Conservation (phyloP, 2,329 filamentous ascomycete genomes). For the Cylindrodendrum hubeiense region DNA sequence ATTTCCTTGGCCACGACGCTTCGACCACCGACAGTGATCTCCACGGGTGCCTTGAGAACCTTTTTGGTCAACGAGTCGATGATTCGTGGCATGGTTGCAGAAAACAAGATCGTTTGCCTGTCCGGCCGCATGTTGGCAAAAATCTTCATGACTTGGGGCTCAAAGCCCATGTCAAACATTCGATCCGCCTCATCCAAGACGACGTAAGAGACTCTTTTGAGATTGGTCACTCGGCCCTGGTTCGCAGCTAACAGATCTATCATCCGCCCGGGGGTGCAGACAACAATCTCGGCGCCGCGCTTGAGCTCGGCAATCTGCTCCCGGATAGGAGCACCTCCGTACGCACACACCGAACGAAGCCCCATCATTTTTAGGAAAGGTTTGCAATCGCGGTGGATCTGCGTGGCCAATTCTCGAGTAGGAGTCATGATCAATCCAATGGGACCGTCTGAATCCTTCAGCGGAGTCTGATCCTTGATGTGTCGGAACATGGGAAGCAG, state of each 20-base stretch:
- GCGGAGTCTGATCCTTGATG: slow-evolving; percentile 89
- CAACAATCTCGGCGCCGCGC: slow-evolving; percentile 92
- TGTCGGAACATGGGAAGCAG: slow-evolving; percentile 97
- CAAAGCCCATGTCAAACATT: slow-evolving; percentile 99
- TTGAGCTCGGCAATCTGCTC: slow-evolving; percentile 98
- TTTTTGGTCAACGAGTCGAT: slow-evolving; percentile 94
- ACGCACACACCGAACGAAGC: slow-evolving; percentile 90
- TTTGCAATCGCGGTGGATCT: slow-evolving; percentile 95
- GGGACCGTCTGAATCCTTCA: slow-evolving; percentile 88
- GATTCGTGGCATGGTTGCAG: slow-evolving; percentile 93
- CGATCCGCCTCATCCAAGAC: slow-evolving; percentile 97
- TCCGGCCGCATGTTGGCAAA: slow-evolving; percentile 92
- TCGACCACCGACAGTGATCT: slow-evolving; percentile 91
- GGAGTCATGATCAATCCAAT: slow-evolving; percentile 92
- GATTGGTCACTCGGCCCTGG: slow-evolving; percentile 91
- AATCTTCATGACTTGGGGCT: slow-evolving; percentile 98
- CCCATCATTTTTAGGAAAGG: slow-evolving; percentile 91
- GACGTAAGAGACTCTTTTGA: slow-evolving; percentile 90
- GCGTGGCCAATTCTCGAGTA: slow-evolving; percentile 91
- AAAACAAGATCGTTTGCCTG: slow-evolving; percentile 94
- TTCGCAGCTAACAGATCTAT: slow-evolving; percentile 96
- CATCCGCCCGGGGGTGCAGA: slow-evolving; percentile 94
- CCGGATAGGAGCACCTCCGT: slow-evolving; percentile 95
- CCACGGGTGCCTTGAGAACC: slow-evolving; percentile 84
- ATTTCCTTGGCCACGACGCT: slow-evolving; percentile 93